These are phyloP conservation scores for Rosa chinensis DNA, from an alignment of 306 rosid species.

Conservation along the genomic window DNA sequence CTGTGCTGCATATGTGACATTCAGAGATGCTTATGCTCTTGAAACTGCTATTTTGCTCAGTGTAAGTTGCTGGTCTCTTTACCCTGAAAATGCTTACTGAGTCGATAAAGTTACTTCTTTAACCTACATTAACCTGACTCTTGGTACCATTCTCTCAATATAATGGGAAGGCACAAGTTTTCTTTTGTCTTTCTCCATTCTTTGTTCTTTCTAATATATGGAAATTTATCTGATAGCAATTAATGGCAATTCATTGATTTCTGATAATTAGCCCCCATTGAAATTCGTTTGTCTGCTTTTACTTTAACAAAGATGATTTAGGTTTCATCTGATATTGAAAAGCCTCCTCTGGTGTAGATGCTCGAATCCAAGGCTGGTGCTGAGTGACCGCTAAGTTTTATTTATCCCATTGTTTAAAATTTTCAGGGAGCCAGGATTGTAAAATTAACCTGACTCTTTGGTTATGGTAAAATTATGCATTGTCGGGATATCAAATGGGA, in stretches of 20 bases:
- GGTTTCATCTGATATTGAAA: neutral
- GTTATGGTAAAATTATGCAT: neutral
- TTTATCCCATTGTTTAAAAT: conserved; percentile 18
- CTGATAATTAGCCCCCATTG: too few relatives aligned
- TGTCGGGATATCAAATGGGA: neutral
- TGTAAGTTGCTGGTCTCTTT: conserved; percentile 45
- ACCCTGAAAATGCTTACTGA: conserved; percentile 7
- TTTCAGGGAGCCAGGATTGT: conserved; percentile 76
- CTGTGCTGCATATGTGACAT: conserved; percentile 79
- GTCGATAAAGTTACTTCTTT: neutral
- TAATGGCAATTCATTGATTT: neutral
- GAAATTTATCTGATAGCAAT: neutral
- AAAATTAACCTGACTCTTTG: neutral
- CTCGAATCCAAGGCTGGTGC: neutral
- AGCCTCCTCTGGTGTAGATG: neutral
- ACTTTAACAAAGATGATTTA: neutral
- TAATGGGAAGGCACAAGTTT: neutral
- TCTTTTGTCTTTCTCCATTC: neutral
- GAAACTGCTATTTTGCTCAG: conserved; percentile 83
- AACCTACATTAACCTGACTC: neutral
- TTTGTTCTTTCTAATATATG: neutral
- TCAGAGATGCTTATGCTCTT: conserved; percentile 78
- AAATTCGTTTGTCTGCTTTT: neutral
- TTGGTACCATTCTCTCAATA: neutral
- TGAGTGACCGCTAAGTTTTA: conserved; percentile 4